Base-by-base conservation (phyloP, 2,329 filamentous ascomycete genomes). In the Beauveria australis region DNA sequence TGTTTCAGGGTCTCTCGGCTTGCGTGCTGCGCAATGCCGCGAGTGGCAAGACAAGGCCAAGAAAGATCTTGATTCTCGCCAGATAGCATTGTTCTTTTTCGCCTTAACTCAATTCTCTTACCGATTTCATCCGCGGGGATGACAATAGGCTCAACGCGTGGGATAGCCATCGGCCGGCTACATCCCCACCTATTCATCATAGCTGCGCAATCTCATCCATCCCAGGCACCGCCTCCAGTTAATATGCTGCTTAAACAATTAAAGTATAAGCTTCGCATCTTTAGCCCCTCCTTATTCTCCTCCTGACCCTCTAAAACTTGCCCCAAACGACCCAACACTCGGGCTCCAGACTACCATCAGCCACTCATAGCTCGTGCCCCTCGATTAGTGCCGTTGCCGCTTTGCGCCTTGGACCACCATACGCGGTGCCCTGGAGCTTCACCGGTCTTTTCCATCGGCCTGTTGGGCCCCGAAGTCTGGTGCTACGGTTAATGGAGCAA, bases 331-430 rank as follows among this genome's bases (percentile, higher is more conserved):
- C 44, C 19, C 24, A 61, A 51, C 41, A 47, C 40, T 43, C 43
- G 16, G 24, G 28, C 37, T 49, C 47, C 26, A 58, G 41, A 40
- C 28, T 43, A 7, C 30, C 58, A 9, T 33, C 56, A 47, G 49
- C 56, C 61, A 59, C 46, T 62, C 55, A 59, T 37, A 49, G 49
- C 56, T 59, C 22, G 40, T n/a, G 30, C 53, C 22, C 41, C 44
- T 58, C 55, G 41, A 49, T 47, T 62, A 49, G 53, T 46, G 48
- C 40, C 40, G 33, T 14, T 46, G 37, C 49, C 54, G 19, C 43
- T 49, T 22, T 49, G 30, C 55, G 19, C 46, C 55, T 58, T 19
- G 30, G 19, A n/a, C 56, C 56, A 59, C 56, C 26, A 49, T n/a
- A 22, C 40, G 44, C 22, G 14, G 14, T 14, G 41, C 44, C n/a